Base-by-base conservation (phyloP, 352 stramenopile genomes). In the Ochromonadaceae sp. region DNA sequence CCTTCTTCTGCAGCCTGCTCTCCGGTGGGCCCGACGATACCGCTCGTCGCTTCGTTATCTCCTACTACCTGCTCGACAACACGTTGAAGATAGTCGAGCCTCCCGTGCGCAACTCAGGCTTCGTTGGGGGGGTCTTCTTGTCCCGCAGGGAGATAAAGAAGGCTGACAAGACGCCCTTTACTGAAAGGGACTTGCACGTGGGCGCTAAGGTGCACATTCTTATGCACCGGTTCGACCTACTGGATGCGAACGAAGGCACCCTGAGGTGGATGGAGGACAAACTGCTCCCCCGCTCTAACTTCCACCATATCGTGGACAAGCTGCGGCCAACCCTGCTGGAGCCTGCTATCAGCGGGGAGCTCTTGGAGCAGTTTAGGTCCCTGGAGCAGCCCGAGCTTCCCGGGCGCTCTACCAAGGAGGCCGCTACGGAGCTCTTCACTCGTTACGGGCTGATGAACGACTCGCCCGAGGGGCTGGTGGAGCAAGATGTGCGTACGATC, bases 51-150 rank as follows among this genome's bases (percentile, higher is more conserved):
- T 81, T 81, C 28, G 70, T 80, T 39, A 46, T 81, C 10, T 67
- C 59, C 28, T 82, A 72, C 55, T 77, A 76, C 41, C 50, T 81
- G 3, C 43, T 40, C 15, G 73, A 80, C 44, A 46, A 78, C 34
- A 78, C 69, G 15, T 55, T 81, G 10, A 71, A 57, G 38, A 55
- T 81, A 15, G 77, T 66, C 43, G 75, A 81, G 63, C 75, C 76
- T 17, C 59, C 68, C 50, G 66, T 85, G 31, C 65, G 77, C 36
- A 85, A 85, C 56, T 77, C 66, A 38, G 78, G 78, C 17, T 70
- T 80, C 28, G 61, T 77, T 14, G 78, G 78, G 25, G 78, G 78
- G 12, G 66, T 80, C 12, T 85, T 86, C 68, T 67, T 85, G 26
- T 67, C 67, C 26, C 49, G 76, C 41, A 68, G 49, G 0, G 14